Base-by-base conservation (phyloP, 1,284 basidiomycete species). In the Farysia itapuensis region DNA sequence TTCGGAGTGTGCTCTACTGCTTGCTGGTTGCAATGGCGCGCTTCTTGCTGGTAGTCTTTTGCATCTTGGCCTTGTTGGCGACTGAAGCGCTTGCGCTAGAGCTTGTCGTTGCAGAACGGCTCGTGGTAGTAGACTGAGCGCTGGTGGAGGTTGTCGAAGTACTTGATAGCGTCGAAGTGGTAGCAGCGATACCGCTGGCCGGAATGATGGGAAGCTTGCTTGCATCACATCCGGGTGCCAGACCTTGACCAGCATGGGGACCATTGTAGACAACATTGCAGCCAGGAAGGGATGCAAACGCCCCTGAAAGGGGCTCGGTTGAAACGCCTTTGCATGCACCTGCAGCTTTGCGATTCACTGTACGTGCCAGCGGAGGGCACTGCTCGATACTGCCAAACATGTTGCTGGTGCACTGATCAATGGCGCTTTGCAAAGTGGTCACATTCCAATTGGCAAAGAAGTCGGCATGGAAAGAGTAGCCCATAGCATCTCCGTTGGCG, bases 381-480 rank as follows among this genome's bases (percentile, higher is more conserved):
- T 79, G 78, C 36, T 79, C 79, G 3, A 81, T 78, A n/a, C 79
- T 70, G 25, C 76, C 77, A 7, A 56, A 59, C 53, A 70, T 21
- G 18, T 78, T 72, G 41, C 79, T 77, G 58, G 81, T 77, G 72
- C 82, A 83, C 21, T 79, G 57, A 65, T 82, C 79, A 48, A 82
- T 82, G n/a, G 81, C 81, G 29, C 77, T 77, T 64, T 82, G 81
- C 14, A 82, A 72, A 1, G 77, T 77, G 8, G 49, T 70, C 24
- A 35, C 45, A 25, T 78, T 60, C 77, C 77, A 78, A 9, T 67
- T 75, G 18, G 79, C 80, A 64, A 80, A 77, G 68, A 82, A 82
- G 68, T 83, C 81, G 3, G 77, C 81, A 56, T 82, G 81, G 76
- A 79, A 81, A 0, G 79, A 79, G 63, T 78, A 81, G 2, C 53